Evolutionary conservation across 192 early-diverging fungal genomes (phyloP).

Genomic region (Coemansia sp.): DNA sequence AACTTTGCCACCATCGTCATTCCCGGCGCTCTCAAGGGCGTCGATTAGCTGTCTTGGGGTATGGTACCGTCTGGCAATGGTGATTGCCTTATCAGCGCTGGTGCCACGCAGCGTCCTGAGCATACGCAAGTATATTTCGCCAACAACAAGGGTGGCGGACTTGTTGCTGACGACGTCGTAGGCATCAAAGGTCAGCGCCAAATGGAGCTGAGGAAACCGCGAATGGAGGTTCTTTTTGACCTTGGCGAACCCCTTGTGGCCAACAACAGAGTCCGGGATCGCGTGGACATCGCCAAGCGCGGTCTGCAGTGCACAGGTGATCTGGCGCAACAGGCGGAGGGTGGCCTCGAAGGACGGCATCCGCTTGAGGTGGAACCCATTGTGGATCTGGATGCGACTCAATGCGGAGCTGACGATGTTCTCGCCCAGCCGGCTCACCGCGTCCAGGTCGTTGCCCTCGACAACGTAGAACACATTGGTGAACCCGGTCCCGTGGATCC

Average conservation of each 20-base stretch:
- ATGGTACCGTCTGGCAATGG: conserved; percentile 67
- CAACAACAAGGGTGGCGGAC: conserved; percentile 64
- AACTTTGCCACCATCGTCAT: conserved; percentile 35
- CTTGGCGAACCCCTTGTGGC: conserved; percentile 55
- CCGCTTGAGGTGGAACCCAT: conserved; percentile 83
- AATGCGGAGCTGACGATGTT: conserved; percentile 71
- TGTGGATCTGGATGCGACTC: conserved; percentile 69
- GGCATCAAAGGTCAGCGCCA: conserved; percentile 64
- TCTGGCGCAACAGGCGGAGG: conserved; percentile 67
- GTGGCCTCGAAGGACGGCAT: conserved; percentile 79
- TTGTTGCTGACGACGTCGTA: conserved; percentile 76
- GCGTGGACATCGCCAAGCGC: conserved; percentile 59
- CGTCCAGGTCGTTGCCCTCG: conserved; percentile 75
- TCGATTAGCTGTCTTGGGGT: conserved; percentile 62
- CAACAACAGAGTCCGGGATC: conserved; percentile 58
- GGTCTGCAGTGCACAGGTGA: conserved; percentile 60
- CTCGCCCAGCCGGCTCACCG: conserved; percentile 60
- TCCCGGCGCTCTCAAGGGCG: conserved; percentile 30
- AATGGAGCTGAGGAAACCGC: conserved; percentile 29
- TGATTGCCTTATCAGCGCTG: conserved; percentile 78
- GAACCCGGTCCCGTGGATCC: conserved; percentile 69
- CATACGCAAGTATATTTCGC: conserved; percentile 81
- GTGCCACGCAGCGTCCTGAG: conserved; percentile 83
- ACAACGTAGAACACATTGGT: conserved; percentile 83
- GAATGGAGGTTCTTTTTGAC: conserved; percentile 50